Conservation (phyloP, 2,329 filamentous ascomycete genomes). For the Pseudogymnoascus verrucosus region DNA sequence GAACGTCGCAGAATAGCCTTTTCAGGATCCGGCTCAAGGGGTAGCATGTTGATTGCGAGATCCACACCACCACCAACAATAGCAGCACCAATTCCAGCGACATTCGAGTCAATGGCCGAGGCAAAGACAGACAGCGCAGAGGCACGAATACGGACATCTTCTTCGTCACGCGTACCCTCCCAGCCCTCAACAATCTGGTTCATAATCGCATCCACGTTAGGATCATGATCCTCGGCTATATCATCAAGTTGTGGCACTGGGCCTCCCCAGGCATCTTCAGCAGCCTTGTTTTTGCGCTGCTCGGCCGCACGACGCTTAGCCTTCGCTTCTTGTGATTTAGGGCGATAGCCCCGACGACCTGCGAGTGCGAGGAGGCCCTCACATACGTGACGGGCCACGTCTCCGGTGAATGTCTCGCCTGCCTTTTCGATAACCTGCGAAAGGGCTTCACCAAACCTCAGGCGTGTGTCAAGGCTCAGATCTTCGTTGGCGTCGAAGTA, state of each 20-base stretch:
- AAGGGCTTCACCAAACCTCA: slow-evolving; percentile 62
- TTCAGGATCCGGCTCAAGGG: slow-evolving; percentile 51
- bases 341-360: slow-evolving; percentile 52
- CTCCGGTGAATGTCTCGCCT: slow-evolving; percentile 46
- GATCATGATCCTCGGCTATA: slow-evolving; percentile 18
- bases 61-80: slow-evolving; percentile 52
- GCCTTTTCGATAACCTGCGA: slow-evolving; percentile 56
- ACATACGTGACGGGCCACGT: slow-evolving; percentile 42
- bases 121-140: slow-evolving; percentile 62
- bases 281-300: slow-evolving; percentile 42
- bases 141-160: slow-evolving; percentile 62
- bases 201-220: slow-evolving; percentile 38
- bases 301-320: slow-evolving; percentile 41
- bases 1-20: slow-evolving; percentile 59
- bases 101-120: slow-evolving; percentile 50
- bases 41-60: slow-evolving; percentile 53
- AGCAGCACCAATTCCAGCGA: slow-evolving; percentile 45
- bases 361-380: slow-evolving; percentile 56
- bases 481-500: slow-evolving; percentile 58
- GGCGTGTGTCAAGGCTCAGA: slow-evolving; percentile 51
- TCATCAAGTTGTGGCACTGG: slow-evolving; percentile 42
- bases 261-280: slow-evolving; percentile 47
- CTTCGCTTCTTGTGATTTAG: slow-evolving; percentile 51
- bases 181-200: slow-evolving; percentile 57
- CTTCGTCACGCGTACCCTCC: slow-evolving; percentile 56